Evolutionary conservation across 352 stramenopile species (phyloP), one percentile per base, ranked within the genome.

Genomic region (Globisporangium lucens): DNA sequence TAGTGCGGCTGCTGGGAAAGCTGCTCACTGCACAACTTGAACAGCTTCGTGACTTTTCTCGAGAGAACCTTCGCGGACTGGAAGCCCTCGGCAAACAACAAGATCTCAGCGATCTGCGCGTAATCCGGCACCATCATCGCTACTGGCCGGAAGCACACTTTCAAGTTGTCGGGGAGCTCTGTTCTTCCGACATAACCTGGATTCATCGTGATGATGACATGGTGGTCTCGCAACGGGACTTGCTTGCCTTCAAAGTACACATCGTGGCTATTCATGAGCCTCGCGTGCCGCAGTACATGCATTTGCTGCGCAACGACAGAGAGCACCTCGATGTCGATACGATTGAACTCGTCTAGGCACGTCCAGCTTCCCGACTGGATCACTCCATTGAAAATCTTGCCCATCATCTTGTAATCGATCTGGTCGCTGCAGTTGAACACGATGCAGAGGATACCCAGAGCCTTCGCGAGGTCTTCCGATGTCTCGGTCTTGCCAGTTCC

Each of bases 401-500:
- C 87, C 79, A 95, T 87, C 74, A 91, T 92, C 63, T 85, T 90
- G 73, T 90, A 93, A 66, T 90, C 97, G 78, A 98, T 98, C 75
- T 98, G 93, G 66, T 98, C 95, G 35, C 87, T 97, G 78, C 95
- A 99, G 70, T 98, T 98, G 70, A 98, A 98, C 20, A 98, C 95
- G 65, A 98, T 98, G 65, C 91, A 98, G 0, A 96, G 82, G 33
- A 97, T 95, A 1, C 90, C 94, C 1, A 98, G 76, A 1, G 85
- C 90, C 67, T 95, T 92, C 10, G 91, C 94, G 17, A 99, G 73
- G 73, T 98, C 95, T 71, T 98, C 98, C 0, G 90, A 97, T 1
- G 94, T 98, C 74, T 98, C 95, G 0, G 94, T 98, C 70, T 99
- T 99, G 3, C 93, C 86, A 3, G 91, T 98, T 22, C 92, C 93